Conservation (phyloP, 768 basidiomycete species). For the Aureoboletus auriporus region DNA sequence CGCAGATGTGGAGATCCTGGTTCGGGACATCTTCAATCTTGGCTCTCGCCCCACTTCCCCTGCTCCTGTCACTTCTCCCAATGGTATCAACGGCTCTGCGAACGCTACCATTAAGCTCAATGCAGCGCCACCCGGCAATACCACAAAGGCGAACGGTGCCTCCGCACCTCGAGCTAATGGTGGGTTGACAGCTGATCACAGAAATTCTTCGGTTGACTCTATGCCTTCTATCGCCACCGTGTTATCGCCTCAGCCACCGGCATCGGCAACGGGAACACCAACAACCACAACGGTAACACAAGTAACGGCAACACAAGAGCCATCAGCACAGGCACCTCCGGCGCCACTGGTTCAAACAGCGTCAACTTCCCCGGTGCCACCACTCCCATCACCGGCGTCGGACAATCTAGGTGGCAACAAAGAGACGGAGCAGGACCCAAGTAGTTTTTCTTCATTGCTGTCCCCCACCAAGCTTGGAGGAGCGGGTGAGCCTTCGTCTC, state of each 20-base stretch:
- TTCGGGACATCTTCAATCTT: slow-evolving; percentile 28
- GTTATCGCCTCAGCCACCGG: slow-evolving; percentile 9
- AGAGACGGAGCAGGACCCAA: not conserved
- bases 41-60: slow-evolving; percentile 26
- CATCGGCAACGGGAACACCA: not conserved
- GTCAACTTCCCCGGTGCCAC: not conserved
- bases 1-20: slow-evolving; percentile 19
- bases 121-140: slow-evolving; percentile 16
- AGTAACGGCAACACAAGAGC: not conserved
- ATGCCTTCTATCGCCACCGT: slow-evolving; percentile 15
- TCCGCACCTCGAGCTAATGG: slow-evolving; percentile 24
- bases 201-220: slow-evolving; percentile 21
- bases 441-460: not conserved
- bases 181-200: slow-evolving; percentile 28
- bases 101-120: slow-evolving; percentile 16
- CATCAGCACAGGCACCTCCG: not conserved
- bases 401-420: slow-evolving; percentile 12
- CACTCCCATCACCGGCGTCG: not conserved
- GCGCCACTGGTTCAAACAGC: not conserved
- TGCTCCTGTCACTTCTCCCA: slow-evolving; percentile 1
- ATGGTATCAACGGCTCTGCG: slow-evolving; percentile 9
- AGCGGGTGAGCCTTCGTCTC: slow-evolving; percentile 31
- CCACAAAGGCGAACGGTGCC: slow-evolving; percentile 19
- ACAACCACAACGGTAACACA: not conserved
- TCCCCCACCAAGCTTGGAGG: slow-evolving; percentile 9